These are phyloP conservation scores for Pulchroboletus neoregius DNA, from an alignment of 1,284 basidiomycete genomes.

Conservation along the genomic window DNA sequence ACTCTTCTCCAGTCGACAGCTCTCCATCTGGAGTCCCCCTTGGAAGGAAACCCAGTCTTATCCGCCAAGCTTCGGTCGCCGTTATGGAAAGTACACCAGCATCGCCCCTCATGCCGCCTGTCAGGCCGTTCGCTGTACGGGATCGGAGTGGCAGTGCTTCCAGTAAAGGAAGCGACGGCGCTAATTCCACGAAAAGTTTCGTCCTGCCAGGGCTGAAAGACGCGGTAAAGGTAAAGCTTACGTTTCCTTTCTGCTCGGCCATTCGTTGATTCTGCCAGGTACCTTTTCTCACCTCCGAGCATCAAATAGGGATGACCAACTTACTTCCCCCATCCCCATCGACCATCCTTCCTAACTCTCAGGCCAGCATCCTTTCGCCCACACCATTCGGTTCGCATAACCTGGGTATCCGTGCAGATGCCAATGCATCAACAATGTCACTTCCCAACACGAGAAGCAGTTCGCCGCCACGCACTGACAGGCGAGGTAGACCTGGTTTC, in stretches of 20 bases:
- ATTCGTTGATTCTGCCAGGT: slow-evolving; percentile 40
- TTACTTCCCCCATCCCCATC: slow-evolving; percentile 77
- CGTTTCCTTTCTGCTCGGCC: slow-evolving; percentile 1
- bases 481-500: slow-evolving; percentile 21
- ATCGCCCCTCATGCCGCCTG: slow-evolving; percentile 38
- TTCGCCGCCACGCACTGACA: slow-evolving; percentile 39
- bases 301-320: slow-evolving; percentile 65
- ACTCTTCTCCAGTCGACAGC: slow-evolving; percentile 21
- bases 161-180: slow-evolving; percentile 36
- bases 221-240: slow-evolving; percentile 56
- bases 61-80: slow-evolving; percentile 44
- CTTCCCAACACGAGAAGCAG: slow-evolving; percentile 41
- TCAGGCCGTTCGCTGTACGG: slow-evolving; percentile 44
- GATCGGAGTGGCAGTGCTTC: slow-evolving; percentile 48
- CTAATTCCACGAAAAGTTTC: slow-evolving; percentile 31
- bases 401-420: slow-evolving; percentile 28
- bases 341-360: slow-evolving; percentile 44
- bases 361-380: slow-evolving; percentile 40
- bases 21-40: slow-evolving; percentile 12
- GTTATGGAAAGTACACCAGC: slow-evolving; percentile 38
- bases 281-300: slow-evolving; percentile 62
- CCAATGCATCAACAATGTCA: slow-evolving; percentile 31
- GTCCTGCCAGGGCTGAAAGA: slow-evolving; percentile 64
- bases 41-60: slow-evolving; percentile 39
- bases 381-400: slow-evolving; percentile 38